These are phyloP conservation scores for Xylaria sp. DNA, from an alignment of 2,329 filamentous ascomycete genomes.

Conservation along the genomic window DNA sequence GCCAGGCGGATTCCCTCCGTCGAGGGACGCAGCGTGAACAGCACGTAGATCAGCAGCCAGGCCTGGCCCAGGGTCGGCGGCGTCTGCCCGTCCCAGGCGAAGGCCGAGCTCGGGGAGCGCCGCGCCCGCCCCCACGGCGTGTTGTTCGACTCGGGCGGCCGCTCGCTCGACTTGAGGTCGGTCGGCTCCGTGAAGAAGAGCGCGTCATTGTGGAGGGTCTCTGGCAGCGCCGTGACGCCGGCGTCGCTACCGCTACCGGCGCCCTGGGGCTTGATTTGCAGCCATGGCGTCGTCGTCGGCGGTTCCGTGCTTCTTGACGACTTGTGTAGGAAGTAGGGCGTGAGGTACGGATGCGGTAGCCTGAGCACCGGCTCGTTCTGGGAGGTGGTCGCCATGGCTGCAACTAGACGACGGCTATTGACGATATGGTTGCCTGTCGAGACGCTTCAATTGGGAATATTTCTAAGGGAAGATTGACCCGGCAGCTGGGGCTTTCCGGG, in stretches of 20 bases:
- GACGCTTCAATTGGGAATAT: conserved; percentile 1
- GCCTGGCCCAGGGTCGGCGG: conserved; percentile 52
- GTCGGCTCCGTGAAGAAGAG: conserved; percentile 51
- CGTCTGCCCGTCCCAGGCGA: conserved; percentile 46
- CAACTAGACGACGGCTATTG: background rate
- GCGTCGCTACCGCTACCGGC: conserved; percentile 34
- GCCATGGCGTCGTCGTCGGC: conserved; percentile 38
- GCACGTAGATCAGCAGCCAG: conserved; percentile 56
- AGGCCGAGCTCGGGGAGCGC: conserved; percentile 50
- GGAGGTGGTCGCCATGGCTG: conserved; percentile 29
- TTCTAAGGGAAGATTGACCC: background rate
- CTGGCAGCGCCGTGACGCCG: conserved; percentile 35
- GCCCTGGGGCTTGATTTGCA: conserved; percentile 40
- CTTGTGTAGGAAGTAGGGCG: conserved; percentile 47
- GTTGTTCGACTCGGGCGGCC: conserved; percentile 55
- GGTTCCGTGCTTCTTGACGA: conserved; percentile 32
- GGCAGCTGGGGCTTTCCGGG: background rate
- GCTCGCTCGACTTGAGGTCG: conserved; percentile 52
- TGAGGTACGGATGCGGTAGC: conserved; percentile 54
- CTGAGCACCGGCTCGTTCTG: conserved; percentile 46
- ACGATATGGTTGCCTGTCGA: background rate
- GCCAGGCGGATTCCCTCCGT: conserved; percentile 54
- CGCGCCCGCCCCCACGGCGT: conserved; percentile 60
- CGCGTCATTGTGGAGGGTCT: conserved; percentile 39
- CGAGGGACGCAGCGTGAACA: conserved; percentile 53